A percentile compares a stretch with the other conserved stretches of the same genome.
Conservation (phyloP, 108 stramenopile species). For the Bacterosira constricta region DNA sequence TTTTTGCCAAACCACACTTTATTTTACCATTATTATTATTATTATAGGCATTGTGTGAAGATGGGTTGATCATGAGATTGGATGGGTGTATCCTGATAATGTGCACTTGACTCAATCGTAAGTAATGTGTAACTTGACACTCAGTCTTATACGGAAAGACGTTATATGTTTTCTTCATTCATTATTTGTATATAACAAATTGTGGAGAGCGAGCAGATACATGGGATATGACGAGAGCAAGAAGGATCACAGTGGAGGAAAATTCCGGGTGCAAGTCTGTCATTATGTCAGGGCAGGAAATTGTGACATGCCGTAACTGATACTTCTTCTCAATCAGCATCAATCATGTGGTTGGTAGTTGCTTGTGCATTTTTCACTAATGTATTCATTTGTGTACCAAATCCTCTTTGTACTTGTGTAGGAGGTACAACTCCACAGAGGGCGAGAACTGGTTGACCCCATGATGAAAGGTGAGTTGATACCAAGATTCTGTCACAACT, state of each 20-base stretch:
- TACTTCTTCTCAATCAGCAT: too few species aligned
- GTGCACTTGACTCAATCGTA: conserved; percentile 24
- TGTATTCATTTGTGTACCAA: too few species aligned
- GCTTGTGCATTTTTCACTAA: too few species aligned
- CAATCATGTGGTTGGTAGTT: too few species aligned
- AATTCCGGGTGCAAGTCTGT: conserved; percentile 28
- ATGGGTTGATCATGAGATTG: conserved; percentile 29
- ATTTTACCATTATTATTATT: too few species aligned
- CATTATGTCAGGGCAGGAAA: conserved; percentile 15
- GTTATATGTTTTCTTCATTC: too few species aligned
- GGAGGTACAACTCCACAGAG: conserved; percentile 9
- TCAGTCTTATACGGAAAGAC: too few species aligned
- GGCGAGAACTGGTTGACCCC: conserved; percentile 9
- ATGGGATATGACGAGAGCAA: conserved; percentile 23
- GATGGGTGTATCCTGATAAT: conserved; percentile 14
- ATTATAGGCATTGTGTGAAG: background rate
- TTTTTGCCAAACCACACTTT: too few species aligned
- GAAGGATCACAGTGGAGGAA: conserved; percentile 25
- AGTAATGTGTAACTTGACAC: too few species aligned
- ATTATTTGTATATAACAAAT: too few species aligned
- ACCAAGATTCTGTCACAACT: too few species aligned
- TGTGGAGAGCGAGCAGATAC: conserved; percentile 17
- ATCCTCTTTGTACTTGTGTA: too few species aligned
- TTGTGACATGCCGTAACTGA: conserved; percentile 26
- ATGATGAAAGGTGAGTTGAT: conserved; percentile 7